Base-by-base conservation (phyloP, 2,329 filamentous ascomycete genomes). In the Trichoderma afroharzianum region DNA sequence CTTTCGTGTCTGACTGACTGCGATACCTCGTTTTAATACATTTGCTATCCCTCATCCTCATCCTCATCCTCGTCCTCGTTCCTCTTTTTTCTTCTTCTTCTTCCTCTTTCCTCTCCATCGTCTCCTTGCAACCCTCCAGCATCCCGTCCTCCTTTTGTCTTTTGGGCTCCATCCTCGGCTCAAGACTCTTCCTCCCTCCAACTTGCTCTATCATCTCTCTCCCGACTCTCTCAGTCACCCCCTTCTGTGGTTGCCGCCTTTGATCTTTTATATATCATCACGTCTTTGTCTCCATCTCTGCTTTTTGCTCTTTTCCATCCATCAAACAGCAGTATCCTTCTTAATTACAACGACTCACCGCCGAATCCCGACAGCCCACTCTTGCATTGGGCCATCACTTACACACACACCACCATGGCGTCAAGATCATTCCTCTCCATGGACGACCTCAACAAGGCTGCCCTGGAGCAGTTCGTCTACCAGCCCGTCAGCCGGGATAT, bases 391-490 rank as follows among this genome's bases (percentile, higher is more conserved):
- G 26, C 62, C 33, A 36, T 15, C 33, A 69, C 43, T 12, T 68
- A 30, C 55, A 55, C 50, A 30, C 50, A 30, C 73, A 58, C 70
- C 74, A 82, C 62, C 76, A 88, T 88, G 86, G 82, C 83, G 74
- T 84, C 84, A 76, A 79, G 82, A 80, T 62, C 63, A 28, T 81
- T 81, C 73, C 82, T 88, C 77, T 81, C 81, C 79, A 80, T 82
- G 78, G 82, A 82, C 73, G 86, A 89, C 81, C 86, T 90, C 78
- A 94, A 94, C 85, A 88, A 91, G 80, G 87, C 87, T 68, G 93
- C 93, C 63, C 87, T 96, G 74, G 92, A 95, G 78, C 88, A 92
- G 78, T 95, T 96, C 80, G 88, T 96, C 83, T 93, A 92, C 82
- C 88, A 88, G 76, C 91, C 91, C 11, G 93, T 96, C 74, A 90